Evolutionary conservation across 2,329 filamentous ascomycete species (phyloP).

Genomic region (Cercospora sp.): DNA sequence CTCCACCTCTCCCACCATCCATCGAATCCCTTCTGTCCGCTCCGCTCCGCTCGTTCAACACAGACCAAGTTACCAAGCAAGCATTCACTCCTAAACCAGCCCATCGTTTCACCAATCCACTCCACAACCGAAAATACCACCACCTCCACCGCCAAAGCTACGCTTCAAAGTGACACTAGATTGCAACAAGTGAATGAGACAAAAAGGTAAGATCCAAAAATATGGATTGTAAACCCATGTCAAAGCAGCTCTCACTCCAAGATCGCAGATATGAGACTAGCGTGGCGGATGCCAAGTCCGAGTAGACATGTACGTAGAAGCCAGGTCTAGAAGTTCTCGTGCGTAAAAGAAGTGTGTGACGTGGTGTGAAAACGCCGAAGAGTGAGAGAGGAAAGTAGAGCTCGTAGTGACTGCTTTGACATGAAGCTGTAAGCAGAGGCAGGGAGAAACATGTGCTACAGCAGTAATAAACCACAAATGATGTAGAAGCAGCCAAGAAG

Average conservation of each 20-base stretch:
- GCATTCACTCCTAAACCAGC: background rate
- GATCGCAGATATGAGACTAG: background rate
- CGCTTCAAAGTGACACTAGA: background rate
- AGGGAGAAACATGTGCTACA: no score
- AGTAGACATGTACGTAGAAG: background rate
- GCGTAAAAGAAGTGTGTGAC: background rate
- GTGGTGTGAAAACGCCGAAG: background rate
- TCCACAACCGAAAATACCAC: background rate
- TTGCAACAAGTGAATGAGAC: background rate
- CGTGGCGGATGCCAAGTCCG: background rate
- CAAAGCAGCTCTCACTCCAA: background rate
- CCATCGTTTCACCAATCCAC: background rate
- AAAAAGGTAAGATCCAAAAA: background rate
- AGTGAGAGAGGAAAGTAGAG: background rate
- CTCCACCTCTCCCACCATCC: no score
- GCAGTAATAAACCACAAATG: no score
- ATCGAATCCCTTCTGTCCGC: no score
- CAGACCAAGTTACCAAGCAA: background rate
- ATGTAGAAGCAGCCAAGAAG: no score
- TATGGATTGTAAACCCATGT: background rate
- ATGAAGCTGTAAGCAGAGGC: no score
- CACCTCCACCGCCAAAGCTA: background rate
- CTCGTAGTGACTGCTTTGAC: no score
- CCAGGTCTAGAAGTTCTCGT: background rate
- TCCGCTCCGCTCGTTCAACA: background rate